A percentile compares a stretch with the other conserved stretches of the same genome.
Conservation (phyloP, 192 early-diverging fungal species). For the Allomyces arbusculus region DNA sequence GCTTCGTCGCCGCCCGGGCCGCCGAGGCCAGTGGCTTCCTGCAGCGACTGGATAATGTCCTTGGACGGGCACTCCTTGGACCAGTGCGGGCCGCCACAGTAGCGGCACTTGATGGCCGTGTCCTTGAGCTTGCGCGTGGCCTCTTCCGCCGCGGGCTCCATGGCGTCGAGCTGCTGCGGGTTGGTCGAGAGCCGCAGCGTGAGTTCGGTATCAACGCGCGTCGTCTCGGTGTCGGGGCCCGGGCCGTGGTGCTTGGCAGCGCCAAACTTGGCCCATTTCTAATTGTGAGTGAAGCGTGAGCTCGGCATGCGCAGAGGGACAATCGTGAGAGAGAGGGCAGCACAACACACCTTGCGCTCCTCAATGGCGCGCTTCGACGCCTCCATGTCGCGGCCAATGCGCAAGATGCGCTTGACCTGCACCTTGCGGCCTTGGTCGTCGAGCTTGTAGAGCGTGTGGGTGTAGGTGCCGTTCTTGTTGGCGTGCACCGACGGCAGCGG, state of each 20-base stretch:
- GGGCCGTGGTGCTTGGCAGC: constrained; percentile 49
- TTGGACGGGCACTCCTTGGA: constrained; percentile 97
- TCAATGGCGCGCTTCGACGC: constrained; percentile 75
- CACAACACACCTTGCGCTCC: constrained; percentile 56
- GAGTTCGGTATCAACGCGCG: constrained; percentile 71
- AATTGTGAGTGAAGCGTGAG: background rate
- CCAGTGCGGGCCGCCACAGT: constrained; percentile 91
- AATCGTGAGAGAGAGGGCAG: no score
- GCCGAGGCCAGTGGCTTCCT: constrained; percentile 18
- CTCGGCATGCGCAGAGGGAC: no score
- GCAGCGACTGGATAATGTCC: constrained; percentile 65
- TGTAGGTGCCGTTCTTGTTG: constrained; percentile 1
- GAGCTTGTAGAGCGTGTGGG: background rate
- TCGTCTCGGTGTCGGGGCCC: constrained; percentile 76
- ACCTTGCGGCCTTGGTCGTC: constrained; percentile 29
- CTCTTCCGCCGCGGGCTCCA: constrained; percentile 24
- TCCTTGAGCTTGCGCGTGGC: constrained; percentile 32
- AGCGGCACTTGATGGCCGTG: constrained; percentile 80
- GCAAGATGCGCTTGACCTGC: constrained; percentile 41
- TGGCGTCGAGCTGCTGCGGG: constrained; percentile 25
- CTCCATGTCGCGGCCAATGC: constrained; percentile 22
- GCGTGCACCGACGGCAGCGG: background rate
- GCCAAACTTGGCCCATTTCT: constrained; percentile 86
- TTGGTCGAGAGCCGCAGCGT: constrained; percentile 58
- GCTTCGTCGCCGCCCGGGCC: constrained; percentile 1